These are phyloP conservation scores for Raphanus raphanistrum DNA, from an alignment of 345 rosid species.

Conservation along the genomic window DNA sequence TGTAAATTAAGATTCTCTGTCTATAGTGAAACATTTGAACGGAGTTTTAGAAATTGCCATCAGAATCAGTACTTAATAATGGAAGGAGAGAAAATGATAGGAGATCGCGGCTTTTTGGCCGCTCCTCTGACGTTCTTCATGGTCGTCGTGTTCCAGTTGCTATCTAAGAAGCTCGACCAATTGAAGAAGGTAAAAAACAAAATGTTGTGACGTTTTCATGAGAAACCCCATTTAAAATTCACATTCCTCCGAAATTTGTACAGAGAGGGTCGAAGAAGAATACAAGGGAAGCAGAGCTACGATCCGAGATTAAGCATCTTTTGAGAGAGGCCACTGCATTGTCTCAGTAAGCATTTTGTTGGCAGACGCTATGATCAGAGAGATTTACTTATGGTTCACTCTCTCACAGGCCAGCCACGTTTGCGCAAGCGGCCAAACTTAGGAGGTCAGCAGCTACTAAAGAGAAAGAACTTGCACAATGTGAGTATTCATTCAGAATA, in stretches of 20 bases:
- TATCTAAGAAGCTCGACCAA: constrained; percentile 46
- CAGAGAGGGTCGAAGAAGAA: constrained; percentile 54
- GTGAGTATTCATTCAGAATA: constrained; percentile 42
- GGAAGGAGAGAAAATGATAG: constrained; percentile 48
- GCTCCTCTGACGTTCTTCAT: constrained; percentile 63
- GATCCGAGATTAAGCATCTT: constrained; percentile 66
- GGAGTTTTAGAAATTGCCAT: too few species aligned
- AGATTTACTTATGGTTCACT: neutral
- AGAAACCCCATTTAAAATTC: neutral
- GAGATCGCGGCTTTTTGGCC: constrained; percentile 42
- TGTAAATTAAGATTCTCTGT: neutral
- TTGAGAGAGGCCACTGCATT: constrained; percentile 68
- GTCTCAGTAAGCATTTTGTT: constrained; percentile 58
- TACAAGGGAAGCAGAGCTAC: constrained; percentile 51
- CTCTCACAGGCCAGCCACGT: constrained; percentile 76
- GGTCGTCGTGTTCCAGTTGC: constrained; percentile 52
- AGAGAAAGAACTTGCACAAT: constrained; percentile 76
- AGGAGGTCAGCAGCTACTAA: constrained; percentile 70
- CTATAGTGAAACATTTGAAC: too few species aligned
- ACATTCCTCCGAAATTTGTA: neutral
- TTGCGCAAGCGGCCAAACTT: constrained; percentile 79
- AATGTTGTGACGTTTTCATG: neutral
- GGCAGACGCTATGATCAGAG: neutral
- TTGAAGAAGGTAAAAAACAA: constrained; percentile 48
- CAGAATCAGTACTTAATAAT: constrained; percentile 7